Evolutionary conservation across 2,329 filamentous ascomycete genomes (phyloP).

Genomic region (Simplicillium aogashimaense): DNA sequence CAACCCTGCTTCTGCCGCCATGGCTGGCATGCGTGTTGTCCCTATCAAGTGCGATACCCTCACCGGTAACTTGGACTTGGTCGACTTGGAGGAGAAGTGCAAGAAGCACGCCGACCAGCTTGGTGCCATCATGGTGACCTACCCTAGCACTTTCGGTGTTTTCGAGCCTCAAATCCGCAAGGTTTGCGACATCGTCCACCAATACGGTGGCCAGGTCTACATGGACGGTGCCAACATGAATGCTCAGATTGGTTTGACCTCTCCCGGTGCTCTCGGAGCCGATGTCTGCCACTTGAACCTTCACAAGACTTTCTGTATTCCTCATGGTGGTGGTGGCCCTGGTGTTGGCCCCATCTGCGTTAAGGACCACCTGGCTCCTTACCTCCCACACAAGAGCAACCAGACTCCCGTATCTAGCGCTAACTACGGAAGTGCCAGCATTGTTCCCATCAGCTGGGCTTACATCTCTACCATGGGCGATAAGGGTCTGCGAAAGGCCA

Average conservation of each 20-base stretch:
- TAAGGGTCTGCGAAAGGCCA: conserved; percentile 75
- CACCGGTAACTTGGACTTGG: conserved; percentile 84
- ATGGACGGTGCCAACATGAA: conserved; percentile 99
- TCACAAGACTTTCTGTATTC: conserved; percentile 98
- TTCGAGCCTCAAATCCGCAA: conserved; percentile 86
- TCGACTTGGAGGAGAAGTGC: conserved; percentile 78
- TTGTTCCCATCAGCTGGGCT: conserved; percentile 88
- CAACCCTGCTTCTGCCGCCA: conserved; percentile 88
- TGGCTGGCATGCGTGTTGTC: conserved; percentile 92
- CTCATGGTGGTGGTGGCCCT: conserved; percentile 87
- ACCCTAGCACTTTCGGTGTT: conserved; percentile 89
- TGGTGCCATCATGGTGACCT: conserved; percentile 93
- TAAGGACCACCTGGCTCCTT: conserved; percentile 66
- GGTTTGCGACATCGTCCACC: conserved; percentile 76
- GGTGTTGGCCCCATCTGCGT: conserved; percentile 93
- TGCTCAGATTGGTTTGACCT: conserved; percentile 91
- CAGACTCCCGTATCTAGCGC: conserved; percentile 58
- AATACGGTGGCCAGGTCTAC: conserved; percentile 86
- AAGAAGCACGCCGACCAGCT: conserved; percentile 78
- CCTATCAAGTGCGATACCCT: conserved; percentile 80
- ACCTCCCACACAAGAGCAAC: conserved; percentile 50
- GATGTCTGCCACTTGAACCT: conserved; percentile 96
- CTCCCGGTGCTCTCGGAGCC: conserved; percentile 87
- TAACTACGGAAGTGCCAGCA: conserved; percentile 79
- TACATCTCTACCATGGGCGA: conserved; percentile 90